Conservation (phyloP, 768 basidiomycete genomes). For the Boletus huronensis region DNA sequence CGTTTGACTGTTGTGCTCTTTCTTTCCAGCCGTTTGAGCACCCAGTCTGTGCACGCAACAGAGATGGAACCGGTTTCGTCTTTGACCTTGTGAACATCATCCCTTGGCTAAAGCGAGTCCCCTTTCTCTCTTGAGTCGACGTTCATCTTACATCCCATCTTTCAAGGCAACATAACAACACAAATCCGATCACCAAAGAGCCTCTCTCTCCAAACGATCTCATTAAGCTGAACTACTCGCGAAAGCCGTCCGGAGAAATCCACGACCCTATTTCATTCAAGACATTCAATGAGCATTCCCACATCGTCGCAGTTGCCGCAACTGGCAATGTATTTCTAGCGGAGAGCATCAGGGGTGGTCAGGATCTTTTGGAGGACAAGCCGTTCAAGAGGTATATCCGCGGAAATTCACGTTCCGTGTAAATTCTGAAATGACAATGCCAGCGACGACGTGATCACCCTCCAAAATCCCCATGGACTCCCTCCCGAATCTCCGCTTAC, state of each 20-base stretch:
- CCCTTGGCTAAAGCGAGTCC: constrained; percentile 84
- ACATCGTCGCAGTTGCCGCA: constrained; percentile 85
- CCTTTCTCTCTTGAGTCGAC: constrained; percentile 1
- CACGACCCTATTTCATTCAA: constrained; percentile 99
- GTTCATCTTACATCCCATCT: constrained; percentile 7
- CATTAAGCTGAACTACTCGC: constrained; percentile 75
- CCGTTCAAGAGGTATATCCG: constrained; percentile 73
- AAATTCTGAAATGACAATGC: not conserved
- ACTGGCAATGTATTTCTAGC: constrained; percentile 93
- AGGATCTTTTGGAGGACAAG: constrained; percentile 82
- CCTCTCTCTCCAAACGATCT: constrained; percentile 68
- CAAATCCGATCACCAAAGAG: constrained; percentile 72
- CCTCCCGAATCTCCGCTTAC: constrained; percentile 51
- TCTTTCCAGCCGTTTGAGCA: constrained; percentile 87
- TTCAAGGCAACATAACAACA: constrained; percentile 75
- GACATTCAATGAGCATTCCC: constrained; percentile 93
- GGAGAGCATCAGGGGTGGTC: constrained; percentile 83
- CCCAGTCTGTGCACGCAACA: constrained; percentile 83
- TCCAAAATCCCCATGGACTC: constrained; percentile 87
- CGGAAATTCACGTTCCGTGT: not conserved
- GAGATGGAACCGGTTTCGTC: constrained; percentile 75
- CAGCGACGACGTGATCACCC: constrained; percentile 86
- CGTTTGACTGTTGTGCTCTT: constrained; percentile 89
- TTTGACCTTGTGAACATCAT: constrained; percentile 92
- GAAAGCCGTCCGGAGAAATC: constrained; percentile 82